Evolutionary conservation across 169 alveolate species (phyloP).

Genomic region (Plasmodium fragile): DNA sequence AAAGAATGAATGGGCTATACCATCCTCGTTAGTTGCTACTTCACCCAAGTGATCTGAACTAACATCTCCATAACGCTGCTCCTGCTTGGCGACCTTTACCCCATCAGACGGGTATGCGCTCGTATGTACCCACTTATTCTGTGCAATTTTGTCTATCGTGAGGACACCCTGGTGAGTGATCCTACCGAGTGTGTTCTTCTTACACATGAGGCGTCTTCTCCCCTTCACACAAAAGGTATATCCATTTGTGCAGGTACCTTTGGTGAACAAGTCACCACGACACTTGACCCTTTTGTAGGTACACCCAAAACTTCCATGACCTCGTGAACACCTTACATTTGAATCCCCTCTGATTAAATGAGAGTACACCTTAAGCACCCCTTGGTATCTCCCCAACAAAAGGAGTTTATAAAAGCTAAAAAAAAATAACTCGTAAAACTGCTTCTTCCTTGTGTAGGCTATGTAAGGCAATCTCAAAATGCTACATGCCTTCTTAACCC

Average conservation of each 20-base stretch:
- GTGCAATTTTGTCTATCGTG: neutral
- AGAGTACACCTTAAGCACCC: slow-evolving; percentile 2
- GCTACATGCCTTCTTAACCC: slow-evolving; percentile 18
- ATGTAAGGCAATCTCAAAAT: slow-evolving; percentile 47
- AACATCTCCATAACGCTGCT: neutral
- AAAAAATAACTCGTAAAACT: neutral
- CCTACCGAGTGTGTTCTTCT: neutral
- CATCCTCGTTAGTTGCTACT: neutral
- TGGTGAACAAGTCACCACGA: neutral
- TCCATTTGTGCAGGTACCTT: neutral
- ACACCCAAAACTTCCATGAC: neutral
- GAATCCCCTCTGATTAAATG: neutral
- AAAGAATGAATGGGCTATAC: neutral
- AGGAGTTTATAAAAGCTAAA: slow-evolving; percentile 26
- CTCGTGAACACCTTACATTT: neutral
- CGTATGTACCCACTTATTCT: neutral
- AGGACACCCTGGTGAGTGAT: neutral
- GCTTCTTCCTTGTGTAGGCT: slow-evolving; percentile 16
- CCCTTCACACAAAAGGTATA: neutral
- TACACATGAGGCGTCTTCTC: neutral
- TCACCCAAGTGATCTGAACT: neutral
- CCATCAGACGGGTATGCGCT: neutral
- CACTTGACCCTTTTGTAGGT: neutral
- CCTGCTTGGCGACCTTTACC: neutral
- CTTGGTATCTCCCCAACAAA: slow-evolving; percentile 6